phyloP scores from a whole-genome alignment of 2,329 filamentous ascomycete genomes.

The Penicillium sp. region DNA sequence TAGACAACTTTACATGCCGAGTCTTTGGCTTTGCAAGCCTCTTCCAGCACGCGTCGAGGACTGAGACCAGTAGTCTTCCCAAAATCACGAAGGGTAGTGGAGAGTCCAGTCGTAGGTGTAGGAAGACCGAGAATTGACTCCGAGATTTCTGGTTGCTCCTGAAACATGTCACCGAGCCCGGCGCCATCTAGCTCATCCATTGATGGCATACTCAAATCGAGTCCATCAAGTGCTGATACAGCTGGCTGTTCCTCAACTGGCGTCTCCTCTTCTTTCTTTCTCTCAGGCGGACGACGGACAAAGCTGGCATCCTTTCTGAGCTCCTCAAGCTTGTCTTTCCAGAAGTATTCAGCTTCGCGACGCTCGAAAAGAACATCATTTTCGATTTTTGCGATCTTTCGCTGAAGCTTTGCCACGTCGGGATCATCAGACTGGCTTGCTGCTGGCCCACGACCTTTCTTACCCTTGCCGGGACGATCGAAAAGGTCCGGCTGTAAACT shows the following conservation, averaged over 20 bases:
- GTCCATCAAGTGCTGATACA: slow-evolving; percentile 9
- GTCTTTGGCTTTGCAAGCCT: slow-evolving; percentile 78
- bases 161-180: slow-evolving; percentile 59
- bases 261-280: slow-evolving; percentile 19
- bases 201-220: slow-evolving; percentile 14
- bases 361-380: slow-evolving; percentile 74
- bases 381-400: slow-evolving; percentile 74
- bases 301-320: slow-evolving; percentile 60
- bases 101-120: slow-evolving; percentile 21
- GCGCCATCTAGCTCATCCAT: slow-evolving; percentile 36
- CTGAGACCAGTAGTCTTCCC: slow-evolving; percentile 75
- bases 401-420: slow-evolving; percentile 63
- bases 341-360: slow-evolving; percentile 62
- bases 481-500: slow-evolving; percentile 57
- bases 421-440: slow-evolving; percentile 30
- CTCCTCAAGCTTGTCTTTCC: slow-evolving; percentile 59
- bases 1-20: slow-evolving; percentile 61
- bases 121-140: slow-evolving; percentile 43
- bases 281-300: slow-evolving; percentile 23
- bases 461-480: slow-evolving; percentile 42
- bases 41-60: slow-evolving; percentile 75
- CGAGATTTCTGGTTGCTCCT: slow-evolving; percentile 41
- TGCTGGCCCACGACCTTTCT: slow-evolving; percentile 34
- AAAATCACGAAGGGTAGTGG: slow-evolving; percentile 72
- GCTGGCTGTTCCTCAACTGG: slow-evolving; percentile 45